These are phyloP conservation scores for Hypericum perforatum DNA, from an alignment of 345 rosid species.

Conservation along the genomic window DNA sequence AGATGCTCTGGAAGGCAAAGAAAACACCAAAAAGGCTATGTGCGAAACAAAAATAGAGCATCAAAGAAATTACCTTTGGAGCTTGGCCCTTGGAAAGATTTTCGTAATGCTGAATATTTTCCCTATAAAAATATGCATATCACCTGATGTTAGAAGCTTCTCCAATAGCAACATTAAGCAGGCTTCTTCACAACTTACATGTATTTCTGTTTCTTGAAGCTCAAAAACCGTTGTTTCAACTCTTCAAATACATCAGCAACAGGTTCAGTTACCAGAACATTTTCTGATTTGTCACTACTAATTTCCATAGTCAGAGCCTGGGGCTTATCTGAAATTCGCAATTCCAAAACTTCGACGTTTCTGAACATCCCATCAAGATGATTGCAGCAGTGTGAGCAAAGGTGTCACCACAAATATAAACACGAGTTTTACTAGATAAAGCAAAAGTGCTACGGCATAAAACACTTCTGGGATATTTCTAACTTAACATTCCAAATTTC, in stretches of 20 bases:
- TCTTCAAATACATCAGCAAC: constrained; percentile 35
- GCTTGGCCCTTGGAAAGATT: constrained; percentile 64
- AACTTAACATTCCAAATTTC: no score
- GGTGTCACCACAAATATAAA: background rate
- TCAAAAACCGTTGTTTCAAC: constrained; percentile 58
- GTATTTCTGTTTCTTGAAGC: constrained; percentile 61
- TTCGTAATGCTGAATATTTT: constrained; percentile 54
- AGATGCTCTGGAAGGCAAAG: no score
- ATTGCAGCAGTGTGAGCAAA: constrained; percentile 9
- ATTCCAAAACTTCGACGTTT: constrained; percentile 22
- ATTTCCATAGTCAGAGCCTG: constrained; percentile 25
- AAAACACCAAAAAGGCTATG: no score
- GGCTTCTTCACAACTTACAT: constrained; percentile 35
- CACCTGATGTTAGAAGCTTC: no score
- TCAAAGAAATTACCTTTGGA: constrained; percentile 50
- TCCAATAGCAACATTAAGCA: constrained; percentile 1
- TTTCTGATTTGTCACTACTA: constrained; percentile 23
- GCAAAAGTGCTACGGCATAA: no score
- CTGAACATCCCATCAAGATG: constrained; percentile 20
- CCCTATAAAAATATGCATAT: constrained; percentile 37
- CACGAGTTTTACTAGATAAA: no score
- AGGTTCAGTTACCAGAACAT: constrained; percentile 21
- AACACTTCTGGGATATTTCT: no score
- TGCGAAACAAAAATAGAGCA: background rate
- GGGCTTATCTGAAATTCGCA: constrained; percentile 35